Evolutionary conservation across 352 stramenopile species (phyloP).

Genomic region (Pythium rishiriense): DNA sequence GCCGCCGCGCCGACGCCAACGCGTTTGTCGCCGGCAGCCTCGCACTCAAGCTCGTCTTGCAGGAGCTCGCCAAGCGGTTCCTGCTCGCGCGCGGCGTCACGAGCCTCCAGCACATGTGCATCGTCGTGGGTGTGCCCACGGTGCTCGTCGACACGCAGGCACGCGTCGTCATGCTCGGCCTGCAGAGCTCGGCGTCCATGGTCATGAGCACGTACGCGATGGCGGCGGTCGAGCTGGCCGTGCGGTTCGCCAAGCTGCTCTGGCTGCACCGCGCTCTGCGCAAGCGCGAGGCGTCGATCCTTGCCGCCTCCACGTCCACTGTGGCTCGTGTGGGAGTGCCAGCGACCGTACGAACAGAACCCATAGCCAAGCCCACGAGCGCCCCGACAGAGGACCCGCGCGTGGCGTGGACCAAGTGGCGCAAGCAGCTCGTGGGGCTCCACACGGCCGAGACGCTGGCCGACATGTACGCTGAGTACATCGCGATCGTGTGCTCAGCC

Average conservation of each 20-base stretch:
- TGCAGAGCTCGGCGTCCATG: constrained; percentile 22
- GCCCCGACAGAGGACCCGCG: neutral
- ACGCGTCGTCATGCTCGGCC: constrained; percentile 36
- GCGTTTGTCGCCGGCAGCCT: constrained; percentile 35
- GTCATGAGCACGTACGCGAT: constrained; percentile 36
- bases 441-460: constrained; percentile 24
- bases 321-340: no score
- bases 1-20: neutral
- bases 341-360: no score
- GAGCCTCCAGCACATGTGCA: constrained; percentile 10
- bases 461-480: constrained; percentile 50
- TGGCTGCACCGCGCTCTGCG: neutral
- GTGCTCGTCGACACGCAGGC: constrained; percentile 45
- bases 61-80: constrained; percentile 35
- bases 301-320: neutral
- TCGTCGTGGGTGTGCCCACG: constrained; percentile 30
- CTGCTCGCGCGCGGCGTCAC: constrained; percentile 27
- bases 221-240: constrained; percentile 13
- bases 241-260: constrained; percentile 24
- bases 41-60: constrained; percentile 34
- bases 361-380: no score
- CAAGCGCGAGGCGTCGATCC: neutral
- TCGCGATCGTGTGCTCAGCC: constrained; percentile 42
- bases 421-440: constrained; percentile 4
- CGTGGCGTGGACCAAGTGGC: constrained; percentile 2